A percentile compares a stretch with the other conserved stretches of the same genome.
Conservation (phyloP, 163 green algal genomes). For the Trebouxia gelatinosa region DNA sequence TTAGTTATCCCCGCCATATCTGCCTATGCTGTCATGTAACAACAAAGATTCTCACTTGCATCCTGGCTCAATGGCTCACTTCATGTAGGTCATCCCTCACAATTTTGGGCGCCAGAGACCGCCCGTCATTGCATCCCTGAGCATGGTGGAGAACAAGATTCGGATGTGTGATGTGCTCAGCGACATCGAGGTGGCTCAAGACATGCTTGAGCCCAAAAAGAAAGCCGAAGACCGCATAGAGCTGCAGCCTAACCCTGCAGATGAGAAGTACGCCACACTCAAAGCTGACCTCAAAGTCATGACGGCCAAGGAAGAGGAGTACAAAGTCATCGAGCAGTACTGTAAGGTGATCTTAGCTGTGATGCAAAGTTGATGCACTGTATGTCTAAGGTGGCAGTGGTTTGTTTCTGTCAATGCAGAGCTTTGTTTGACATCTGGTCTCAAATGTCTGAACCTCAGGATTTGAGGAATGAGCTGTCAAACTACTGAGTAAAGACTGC, state of each 20-base stretch:
- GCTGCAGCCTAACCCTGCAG: constrained; percentile 26
- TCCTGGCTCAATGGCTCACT: no score
- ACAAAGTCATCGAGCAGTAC: constrained; percentile 19
- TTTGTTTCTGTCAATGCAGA: no score
- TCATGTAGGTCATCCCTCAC: constrained; percentile 40
- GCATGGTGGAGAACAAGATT: constrained; percentile 32
- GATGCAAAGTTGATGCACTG: no score
- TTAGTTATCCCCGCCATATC: no score
- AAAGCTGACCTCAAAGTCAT: constrained; percentile 33
- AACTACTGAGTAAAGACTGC: no score
- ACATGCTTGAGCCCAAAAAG: neutral
- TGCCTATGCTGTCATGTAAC: no score
- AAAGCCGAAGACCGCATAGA: constrained; percentile 10
- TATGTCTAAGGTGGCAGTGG: no score
- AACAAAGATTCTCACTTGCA: no score
- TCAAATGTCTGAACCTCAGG: no score
- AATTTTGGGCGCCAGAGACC: constrained; percentile 31
- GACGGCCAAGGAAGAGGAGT: constrained; percentile 3
- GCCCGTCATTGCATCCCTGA: constrained; percentile 23
- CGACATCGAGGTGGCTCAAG: constrained; percentile 42
- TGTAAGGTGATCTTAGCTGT: constrained; percentile 12
- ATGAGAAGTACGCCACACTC: constrained; percentile 37
- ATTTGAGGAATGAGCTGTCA: no score
- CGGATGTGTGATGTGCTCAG: constrained; percentile 36
- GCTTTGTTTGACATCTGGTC: no score